These are phyloP conservation scores for Papilionanthe hybrid DNA, from an alignment of 116 monocot genomes.

Conservation along the genomic window DNA sequence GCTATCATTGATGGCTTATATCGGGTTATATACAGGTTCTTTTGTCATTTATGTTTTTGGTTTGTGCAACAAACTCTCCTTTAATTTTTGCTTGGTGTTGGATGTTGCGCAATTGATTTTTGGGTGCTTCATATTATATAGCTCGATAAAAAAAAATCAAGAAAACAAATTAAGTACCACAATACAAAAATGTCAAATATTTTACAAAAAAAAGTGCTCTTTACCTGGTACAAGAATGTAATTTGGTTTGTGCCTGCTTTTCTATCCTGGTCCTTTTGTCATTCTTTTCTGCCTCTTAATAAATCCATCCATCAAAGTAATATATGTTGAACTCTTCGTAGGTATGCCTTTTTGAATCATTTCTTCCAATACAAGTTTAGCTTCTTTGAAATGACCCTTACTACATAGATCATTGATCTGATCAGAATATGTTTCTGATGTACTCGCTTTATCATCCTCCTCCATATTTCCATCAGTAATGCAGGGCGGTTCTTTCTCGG, in stretches of 20 bases:
- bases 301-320: slow-evolving; percentile 83
- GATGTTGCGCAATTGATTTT: too few species aligned
- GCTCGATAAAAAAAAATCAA: not conserved
- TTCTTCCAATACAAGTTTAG: slow-evolving; percentile 62
- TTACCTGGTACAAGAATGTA: not conserved
- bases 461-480: slow-evolving; percentile 10
- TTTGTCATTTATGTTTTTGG: too few species aligned
- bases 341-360: slow-evolving; percentile 53
- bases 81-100: too few species aligned
- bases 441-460: slow-evolving; percentile 7
- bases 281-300: slow-evolving; percentile 66
- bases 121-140: not conserved
- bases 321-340: slow-evolving; percentile 55
- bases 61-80: too few species aligned
- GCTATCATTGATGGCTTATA: too few species aligned
- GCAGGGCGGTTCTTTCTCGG: slow-evolving; percentile 13
- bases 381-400: slow-evolving; percentile 80
- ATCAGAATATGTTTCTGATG: slow-evolving; percentile 27
- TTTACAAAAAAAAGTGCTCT: not conserved
- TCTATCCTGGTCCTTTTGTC: slow-evolving; percentile 28
- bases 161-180: not conserved
- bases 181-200: not conserved
- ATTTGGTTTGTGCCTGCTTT: not conserved
- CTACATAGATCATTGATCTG: slow-evolving; percentile 54
- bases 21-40: too few species aligned